Evolutionary conservation across 495 filamentous ascomycete genomes (phyloP), one percentile per base, ranked within the genome.

Genomic region (Tuber borchii): DNA sequence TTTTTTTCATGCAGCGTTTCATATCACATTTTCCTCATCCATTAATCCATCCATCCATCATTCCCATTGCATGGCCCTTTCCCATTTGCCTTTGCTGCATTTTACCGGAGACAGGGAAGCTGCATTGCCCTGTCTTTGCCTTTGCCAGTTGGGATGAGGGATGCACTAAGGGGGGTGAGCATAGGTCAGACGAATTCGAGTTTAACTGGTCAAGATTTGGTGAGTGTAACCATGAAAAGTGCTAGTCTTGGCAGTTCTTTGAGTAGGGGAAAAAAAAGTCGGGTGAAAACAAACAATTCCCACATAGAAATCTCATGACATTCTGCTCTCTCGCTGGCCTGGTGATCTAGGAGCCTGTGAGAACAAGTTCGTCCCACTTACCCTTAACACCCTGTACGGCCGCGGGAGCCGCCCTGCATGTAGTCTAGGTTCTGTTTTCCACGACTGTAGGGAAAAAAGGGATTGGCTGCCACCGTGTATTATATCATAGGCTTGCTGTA

Each of bases 341-440:
- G 5, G 39, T 40, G 39, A 40, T 6, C 39, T 6, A 40, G 39
- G 39, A 40, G 39, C 39, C 39, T 40, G 39, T 40, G 39, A 40
- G 39, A 6, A 40, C 39, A 12, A 12, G 42, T 43, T 43, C 42
- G 10, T 12, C 42, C 12, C 42, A 43, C 42, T 43, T 43, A 43
- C 42, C 42, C 42, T 43, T 43, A 43, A 43, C 42, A 43, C 42
- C 42, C 42, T 43, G 51, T 72, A 79, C 78, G 73, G 76, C 73
- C 76, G 78, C 78, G 78, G 78, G 77, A 75, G 70, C 78, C 76
- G 76, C 78, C 78, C 73, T 79, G 78, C 78, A 56, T 79, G 34
- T 61, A 69, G 39, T 73, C 51, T 46, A 46, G 45, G 45, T 46
- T 46, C 45, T 46, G 16, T 46, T 17, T 46, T 12, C 45, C 45